A percentile compares a stretch with the other conserved stretches of the same genome.
These are phyloP conservation scores for Fusarium brevicatenulatum DNA, from an alignment of 2,329 filamentous ascomycete species.

Conservation along the genomic window DNA sequence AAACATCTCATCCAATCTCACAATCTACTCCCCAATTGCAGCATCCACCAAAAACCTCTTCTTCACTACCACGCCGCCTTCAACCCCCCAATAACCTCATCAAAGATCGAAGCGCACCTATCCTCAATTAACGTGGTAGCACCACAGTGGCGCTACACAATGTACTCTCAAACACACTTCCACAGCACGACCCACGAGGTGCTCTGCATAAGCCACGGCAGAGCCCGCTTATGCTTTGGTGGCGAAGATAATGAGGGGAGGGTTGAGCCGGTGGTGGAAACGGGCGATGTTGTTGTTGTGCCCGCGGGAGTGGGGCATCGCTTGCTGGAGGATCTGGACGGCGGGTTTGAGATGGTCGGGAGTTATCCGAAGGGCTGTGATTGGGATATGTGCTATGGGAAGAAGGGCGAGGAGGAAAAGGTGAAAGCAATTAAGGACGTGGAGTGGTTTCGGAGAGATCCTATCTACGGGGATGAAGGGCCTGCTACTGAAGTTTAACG, in stretches of 20 bases:
- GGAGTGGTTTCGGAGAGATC: constrained; percentile 32
- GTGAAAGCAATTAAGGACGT: constrained; percentile 14
- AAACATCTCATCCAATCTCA: constrained; percentile 68
- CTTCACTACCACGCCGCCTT: constrained; percentile 74
- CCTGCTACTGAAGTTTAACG: constrained; percentile 1
- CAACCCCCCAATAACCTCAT: constrained; percentile 52
- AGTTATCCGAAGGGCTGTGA: constrained; percentile 66
- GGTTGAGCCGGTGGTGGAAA: constrained; percentile 65
- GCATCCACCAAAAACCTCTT: constrained; percentile 70
- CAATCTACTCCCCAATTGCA: constrained; percentile 70
- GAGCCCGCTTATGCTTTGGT: constrained; percentile 72
- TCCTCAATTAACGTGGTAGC: constrained; percentile 61
- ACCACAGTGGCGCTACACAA: constrained; percentile 75
- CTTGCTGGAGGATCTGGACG: constrained; percentile 64
- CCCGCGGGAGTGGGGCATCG: constrained; percentile 74
- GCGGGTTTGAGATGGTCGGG: constrained; percentile 73
- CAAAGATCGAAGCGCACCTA: constrained; percentile 67
- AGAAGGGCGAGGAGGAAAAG: constrained; percentile 52
- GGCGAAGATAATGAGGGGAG: constrained; percentile 68
- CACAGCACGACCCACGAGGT: constrained; percentile 76
- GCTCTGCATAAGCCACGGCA: constrained; percentile 67
- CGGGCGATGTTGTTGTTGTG: constrained; percentile 72
- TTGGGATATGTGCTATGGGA: constrained; percentile 81
- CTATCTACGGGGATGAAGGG: constrained; percentile 29
- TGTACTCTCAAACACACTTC: constrained; percentile 74